Evolutionary conservation across 1,284 basidiomycete species (phyloP), one percentile per base, ranked within the genome.

Genomic region (Schizophyllum commune): DNA sequence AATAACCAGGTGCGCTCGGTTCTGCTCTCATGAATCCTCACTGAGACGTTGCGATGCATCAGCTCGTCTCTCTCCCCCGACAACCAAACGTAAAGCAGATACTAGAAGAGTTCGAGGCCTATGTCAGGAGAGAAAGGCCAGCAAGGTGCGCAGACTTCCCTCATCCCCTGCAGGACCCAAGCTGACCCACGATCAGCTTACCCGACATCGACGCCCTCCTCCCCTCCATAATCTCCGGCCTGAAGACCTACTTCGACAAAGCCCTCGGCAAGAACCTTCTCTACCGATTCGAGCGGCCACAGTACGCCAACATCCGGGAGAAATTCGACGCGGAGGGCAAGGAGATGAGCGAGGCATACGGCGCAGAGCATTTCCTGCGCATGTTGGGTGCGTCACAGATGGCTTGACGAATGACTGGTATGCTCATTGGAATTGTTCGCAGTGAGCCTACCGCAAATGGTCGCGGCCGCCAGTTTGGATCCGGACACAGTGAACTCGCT

Each of bases 191-290:
- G 27, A 32, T n/a, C 52, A 93, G 89, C 58, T 79, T 90, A 67
- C 74, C 82, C 56, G 83, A 88, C 60, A 86, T 87, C 0, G 71
- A 74, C 8, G 71, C 83, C 1, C 74, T 89, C 0, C 76, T 94
- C 11, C 85, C 88, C 21, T 96, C 96, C 47, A 89, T 98, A 59
- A 79, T 94, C 34, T 85, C 91, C 0, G 96, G 96, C 0, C 80
- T 99, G n/a, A 86, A 89, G 61, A 83, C 93, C 32, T 99, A 99
- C 77, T 98, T 99, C 72, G 94, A 99, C 74, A 82, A 92, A 57
- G 88, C 92, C 0, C 79, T 98, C 3, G 95, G 96, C 2, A 86
- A 91, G 64, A 96, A 94, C 72, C 80, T 99, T 32, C 81, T 98
- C 0, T 99, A 99, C 70, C 86, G 94, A 11, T 96, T 97, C 66